A percentile compares a stretch with the other conserved stretches of the same genome.
Conservation (phyloP, 139 green algal genomes). For the Edaphochlamys debaryana region DNA sequence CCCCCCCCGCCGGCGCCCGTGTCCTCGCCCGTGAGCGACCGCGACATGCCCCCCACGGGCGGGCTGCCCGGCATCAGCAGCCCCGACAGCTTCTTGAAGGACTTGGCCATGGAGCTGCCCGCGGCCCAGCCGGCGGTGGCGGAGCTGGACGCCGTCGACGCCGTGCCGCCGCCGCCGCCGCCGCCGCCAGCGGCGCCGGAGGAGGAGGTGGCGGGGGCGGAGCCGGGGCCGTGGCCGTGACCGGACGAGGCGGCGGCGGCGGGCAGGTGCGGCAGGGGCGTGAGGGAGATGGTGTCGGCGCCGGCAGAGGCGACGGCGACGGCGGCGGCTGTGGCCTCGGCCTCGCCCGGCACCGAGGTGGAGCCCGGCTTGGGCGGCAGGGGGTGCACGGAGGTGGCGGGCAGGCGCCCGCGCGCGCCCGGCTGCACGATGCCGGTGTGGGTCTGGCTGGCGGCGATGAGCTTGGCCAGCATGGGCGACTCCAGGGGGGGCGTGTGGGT, state of each 20-base stretch:
- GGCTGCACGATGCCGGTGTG: background rate
- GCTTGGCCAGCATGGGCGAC: slow-evolving; percentile 38
- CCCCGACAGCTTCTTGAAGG: slow-evolving; percentile 1
- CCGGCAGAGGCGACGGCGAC: background rate
- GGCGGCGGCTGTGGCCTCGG: background rate
- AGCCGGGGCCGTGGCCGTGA: too few relatives aligned
- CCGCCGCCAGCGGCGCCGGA: background rate
- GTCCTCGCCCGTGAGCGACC: background rate
- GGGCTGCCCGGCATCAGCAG: slow-evolving; percentile 6
- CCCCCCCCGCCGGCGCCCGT: background rate
- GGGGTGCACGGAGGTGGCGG: background rate
- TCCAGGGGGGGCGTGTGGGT: background rate
- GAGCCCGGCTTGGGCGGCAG: too few relatives aligned
- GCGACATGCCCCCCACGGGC: background rate
- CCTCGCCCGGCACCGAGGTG: background rate
- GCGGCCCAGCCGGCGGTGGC: background rate
- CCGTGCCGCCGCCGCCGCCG: background rate
- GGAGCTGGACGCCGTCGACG: background rate
- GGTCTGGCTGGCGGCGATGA: slow-evolving; percentile 32
- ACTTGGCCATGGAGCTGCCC: background rate
- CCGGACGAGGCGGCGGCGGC: too few relatives aligned
- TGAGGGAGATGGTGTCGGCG: background rate
- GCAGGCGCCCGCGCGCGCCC: background rate
- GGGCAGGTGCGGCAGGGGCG: background rate
- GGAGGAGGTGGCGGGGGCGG: background rate